phyloP scores from a whole-genome alignment of 192 early-diverging fungal species.

The Mortierella hygrophila region DNA sequence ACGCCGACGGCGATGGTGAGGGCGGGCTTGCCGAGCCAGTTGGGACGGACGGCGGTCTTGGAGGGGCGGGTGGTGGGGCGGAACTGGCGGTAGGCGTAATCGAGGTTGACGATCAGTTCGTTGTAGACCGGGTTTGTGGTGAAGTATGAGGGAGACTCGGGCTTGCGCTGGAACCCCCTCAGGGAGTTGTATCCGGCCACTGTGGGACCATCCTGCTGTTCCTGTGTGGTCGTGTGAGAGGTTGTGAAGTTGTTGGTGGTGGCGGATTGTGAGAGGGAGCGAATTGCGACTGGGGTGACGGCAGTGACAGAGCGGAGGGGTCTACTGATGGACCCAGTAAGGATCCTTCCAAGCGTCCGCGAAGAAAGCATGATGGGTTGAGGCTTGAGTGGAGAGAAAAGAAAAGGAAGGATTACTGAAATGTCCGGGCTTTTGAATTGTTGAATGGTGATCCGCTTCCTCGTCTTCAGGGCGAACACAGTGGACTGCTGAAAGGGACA shows the following conservation, averaged over 20 bases:
- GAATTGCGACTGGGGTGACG: not conserved
- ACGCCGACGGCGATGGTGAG: constrained; percentile 61
- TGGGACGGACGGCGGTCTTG: constrained; percentile 38
- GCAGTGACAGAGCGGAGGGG: not conserved
- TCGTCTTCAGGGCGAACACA: not conserved
- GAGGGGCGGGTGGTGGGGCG: constrained; percentile 31
- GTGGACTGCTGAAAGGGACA: not conserved
- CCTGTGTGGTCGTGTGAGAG: not conserved
- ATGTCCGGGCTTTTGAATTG: not conserved
- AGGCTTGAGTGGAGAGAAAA: not conserved
- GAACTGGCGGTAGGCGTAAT: constrained; percentile 61
- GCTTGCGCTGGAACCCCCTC: constrained; percentile 60
- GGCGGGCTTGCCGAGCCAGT: constrained; percentile 53
- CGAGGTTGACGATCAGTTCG: constrained; percentile 77
- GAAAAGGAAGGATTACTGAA: not conserved
- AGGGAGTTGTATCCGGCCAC: constrained; percentile 24
- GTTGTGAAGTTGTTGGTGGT: constrained; percentile 21
- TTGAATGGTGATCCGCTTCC: not conserved
- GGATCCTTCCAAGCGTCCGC: constrained; percentile 33
- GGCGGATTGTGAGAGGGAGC: constrained; percentile 3
- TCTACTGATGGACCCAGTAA: constrained; percentile 18
- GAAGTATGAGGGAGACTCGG: constrained; percentile 86
- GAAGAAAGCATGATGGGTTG: constrained; percentile 34
- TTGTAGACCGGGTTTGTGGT: constrained; percentile 87
- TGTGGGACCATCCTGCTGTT: constrained; percentile 14